Percentiles rank a stretch among this genome's conserved stretches.
Evolutionary conservation across 257 asterid genomes (phyloP).

Genomic region (Catharanthus roseus): DNA sequence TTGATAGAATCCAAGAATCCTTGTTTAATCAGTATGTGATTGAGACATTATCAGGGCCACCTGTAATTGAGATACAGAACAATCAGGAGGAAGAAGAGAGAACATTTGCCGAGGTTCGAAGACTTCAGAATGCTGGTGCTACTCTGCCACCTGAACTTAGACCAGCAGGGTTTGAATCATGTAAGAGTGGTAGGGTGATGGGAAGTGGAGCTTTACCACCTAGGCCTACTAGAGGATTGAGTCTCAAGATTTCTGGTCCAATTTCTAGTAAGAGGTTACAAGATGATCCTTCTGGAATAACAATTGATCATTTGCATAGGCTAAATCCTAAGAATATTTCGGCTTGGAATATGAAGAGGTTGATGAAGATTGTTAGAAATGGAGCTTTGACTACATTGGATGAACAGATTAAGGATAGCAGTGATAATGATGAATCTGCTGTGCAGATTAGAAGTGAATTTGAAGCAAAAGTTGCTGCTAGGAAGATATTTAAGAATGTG

Average conservation of each 20-base stretch:
- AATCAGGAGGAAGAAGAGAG: conserved; percentile 64
- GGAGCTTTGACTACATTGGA: conserved; percentile 76
- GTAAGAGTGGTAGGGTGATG: conserved; percentile 30
- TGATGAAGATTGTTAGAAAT: conserved; percentile 61
- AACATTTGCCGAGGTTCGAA: conserved; percentile 55
- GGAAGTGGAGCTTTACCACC: conserved; percentile 42
- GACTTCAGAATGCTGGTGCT: conserved; percentile 76
- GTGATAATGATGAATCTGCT: conserved; percentile 52
- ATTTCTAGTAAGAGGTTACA: conserved; percentile 21
- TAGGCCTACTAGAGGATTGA: conserved; percentile 37
- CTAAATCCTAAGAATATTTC: conserved; percentile 71
- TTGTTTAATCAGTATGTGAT: conserved; percentile 78
- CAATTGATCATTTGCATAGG: conserved; percentile 63
- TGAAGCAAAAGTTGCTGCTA: conserved; percentile 81
- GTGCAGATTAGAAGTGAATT: conserved; percentile 73
- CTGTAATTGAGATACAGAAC: conserved; percentile 46
- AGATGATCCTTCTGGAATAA: conserved; percentile 44
- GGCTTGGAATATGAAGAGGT: conserved; percentile 95
- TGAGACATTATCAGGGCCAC: conserved; percentile 77
- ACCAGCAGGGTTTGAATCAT: conserved; percentile 22
- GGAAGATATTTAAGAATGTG: conserved; percentile 79
- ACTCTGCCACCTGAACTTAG: conserved; percentile 64
- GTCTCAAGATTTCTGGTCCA: conserved; percentile 49
- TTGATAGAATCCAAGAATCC: conserved; percentile 83
- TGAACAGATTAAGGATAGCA: conserved; percentile 50